Percentiles rank a stretch among this genome's conserved stretches.
Evolutionary conservation across 352 stramenopile species (phyloP).

Genomic region (Blastocystis sp.): DNA sequence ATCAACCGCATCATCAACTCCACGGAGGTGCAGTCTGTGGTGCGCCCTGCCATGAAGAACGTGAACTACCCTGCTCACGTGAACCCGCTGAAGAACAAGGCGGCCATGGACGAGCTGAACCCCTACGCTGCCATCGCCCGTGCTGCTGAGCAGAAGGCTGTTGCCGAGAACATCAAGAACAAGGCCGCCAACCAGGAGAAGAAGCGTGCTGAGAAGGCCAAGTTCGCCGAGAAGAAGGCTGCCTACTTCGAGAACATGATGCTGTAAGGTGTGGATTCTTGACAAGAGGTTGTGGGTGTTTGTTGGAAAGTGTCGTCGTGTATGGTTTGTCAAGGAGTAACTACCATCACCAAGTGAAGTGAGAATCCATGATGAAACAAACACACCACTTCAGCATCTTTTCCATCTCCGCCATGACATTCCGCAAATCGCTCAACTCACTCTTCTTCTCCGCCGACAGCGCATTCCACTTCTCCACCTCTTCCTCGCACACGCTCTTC

Average conservation of each 20-base stretch:
- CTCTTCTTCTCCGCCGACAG: background rate
- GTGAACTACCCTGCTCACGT: constrained; percentile 88
- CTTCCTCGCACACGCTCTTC: background rate
- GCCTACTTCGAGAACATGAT: constrained; percentile 78
- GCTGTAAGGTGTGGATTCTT: constrained; percentile 41
- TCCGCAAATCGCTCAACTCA: background rate
- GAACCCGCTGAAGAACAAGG: constrained; percentile 92
- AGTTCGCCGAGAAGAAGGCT: constrained; percentile 77
- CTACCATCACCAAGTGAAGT: background rate
- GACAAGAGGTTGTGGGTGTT: background rate
- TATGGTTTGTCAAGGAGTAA: background rate
- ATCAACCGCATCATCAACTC: constrained; percentile 74
- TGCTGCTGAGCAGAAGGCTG: constrained; percentile 81
- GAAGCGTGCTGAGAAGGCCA: constrained; percentile 82
- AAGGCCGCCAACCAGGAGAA: constrained; percentile 79
- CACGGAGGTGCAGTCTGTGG: constrained; percentile 92
- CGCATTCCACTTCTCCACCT: background rate
- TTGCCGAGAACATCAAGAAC: constrained; percentile 83
- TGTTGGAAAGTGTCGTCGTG: background rate
- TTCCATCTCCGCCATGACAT: background rate
- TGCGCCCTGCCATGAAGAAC: constrained; percentile 87
- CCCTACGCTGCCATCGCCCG: constrained; percentile 88
- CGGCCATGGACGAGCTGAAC: constrained; percentile 91
- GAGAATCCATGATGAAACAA: background rate
- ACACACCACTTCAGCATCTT: background rate